Base-by-base conservation (phyloP, 768 basidiomycete species). In the Tulasnella sp. region DNA sequence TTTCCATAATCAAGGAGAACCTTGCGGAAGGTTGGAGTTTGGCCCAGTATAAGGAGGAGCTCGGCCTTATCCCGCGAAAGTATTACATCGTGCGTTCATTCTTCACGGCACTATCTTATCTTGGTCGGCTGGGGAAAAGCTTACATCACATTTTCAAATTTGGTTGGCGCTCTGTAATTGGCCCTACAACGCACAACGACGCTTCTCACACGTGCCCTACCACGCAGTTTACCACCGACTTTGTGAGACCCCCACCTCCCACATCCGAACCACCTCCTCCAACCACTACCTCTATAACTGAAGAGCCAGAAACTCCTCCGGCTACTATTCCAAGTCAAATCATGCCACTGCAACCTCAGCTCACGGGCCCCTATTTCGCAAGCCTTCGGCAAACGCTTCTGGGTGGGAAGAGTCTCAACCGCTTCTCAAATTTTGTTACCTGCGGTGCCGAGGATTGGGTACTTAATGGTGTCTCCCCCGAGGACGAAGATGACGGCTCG, bases 351-450 rank as follows among this genome's bases (percentile, higher is more conserved):
- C 78, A 78, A 40, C 70, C 78, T 25, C 79, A 78, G 11, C 42
- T 67, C 9, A 71, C 76, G 4, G 67, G 77, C 58, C 79, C 85
- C 89, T 11, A 88, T 88, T 74, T 79, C n/a, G 68, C 78, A 22
- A 76, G 68, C 36, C 74, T 80, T 12, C 77, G 80, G 25, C 75
- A 78, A 14, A 90, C 89, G 78, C 85, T 94, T 0, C 87, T 94
- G 0, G 89, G 91, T 38, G 92, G 93, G 12, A 93, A 90, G 82
- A 89, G 88, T 67, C 82, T 94, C 74, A 93, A 94, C 81, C 87
- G 93, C n/a, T 94, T 94, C 83, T 93, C 92, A 0, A 90, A 87
- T 75, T 94, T 94, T 81, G 93, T 94, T 17, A 93, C 91, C 8
- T 93, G 91, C 76, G 93, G 93, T 42, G 93, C 93, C 12, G 93